Evolutionary conservation across 768 basidiomycete genomes (phyloP).

Genomic region (Crepidotus variabilis): DNA sequence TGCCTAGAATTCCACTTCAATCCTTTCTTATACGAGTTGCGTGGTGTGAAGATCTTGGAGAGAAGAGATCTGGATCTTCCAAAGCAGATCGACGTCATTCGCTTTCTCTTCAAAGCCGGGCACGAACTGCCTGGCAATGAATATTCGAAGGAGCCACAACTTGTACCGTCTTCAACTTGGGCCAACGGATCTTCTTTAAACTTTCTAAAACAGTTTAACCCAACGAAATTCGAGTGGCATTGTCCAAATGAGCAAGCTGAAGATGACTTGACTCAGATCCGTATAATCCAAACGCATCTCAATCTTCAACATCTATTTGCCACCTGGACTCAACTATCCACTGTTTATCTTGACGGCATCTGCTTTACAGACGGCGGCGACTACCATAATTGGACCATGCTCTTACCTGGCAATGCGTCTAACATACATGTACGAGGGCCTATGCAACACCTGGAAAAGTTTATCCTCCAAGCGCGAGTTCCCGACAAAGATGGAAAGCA

Average conservation of each 20-base stretch:
- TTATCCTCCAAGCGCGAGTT: neutral
- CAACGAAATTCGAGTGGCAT: neutral
- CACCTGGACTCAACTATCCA: constrained; percentile 10
- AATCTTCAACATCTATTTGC: constrained; percentile 9
- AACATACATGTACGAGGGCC: neutral
- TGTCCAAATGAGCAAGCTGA: neutral
- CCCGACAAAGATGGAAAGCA: neutral
- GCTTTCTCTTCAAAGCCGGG: constrained; percentile 15
- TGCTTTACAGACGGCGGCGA: constrained; percentile 8
- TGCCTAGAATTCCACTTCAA: constrained; percentile 14
- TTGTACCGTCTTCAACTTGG: neutral
- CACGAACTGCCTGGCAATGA: neutral
- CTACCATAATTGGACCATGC: neutral
- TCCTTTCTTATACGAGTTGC: constrained; percentile 6
- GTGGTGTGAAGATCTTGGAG: constrained; percentile 2
- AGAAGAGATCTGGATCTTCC: neutral
- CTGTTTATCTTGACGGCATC: constrained; percentile 13
- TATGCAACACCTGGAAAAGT: neutral
- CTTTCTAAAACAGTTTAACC: neutral
- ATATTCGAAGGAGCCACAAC: neutral
- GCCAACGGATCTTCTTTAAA: neutral
- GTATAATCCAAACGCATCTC: constrained; percentile 9
- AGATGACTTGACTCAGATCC: neutral
- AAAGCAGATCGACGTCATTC: constrained; percentile 13
- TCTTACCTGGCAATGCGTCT: neutral